A percentile compares a stretch with the other conserved stretches of the same genome.
Conservation (phyloP, 2,329 filamentous ascomycete genomes). For the Calonectria pauciramosa region DNA sequence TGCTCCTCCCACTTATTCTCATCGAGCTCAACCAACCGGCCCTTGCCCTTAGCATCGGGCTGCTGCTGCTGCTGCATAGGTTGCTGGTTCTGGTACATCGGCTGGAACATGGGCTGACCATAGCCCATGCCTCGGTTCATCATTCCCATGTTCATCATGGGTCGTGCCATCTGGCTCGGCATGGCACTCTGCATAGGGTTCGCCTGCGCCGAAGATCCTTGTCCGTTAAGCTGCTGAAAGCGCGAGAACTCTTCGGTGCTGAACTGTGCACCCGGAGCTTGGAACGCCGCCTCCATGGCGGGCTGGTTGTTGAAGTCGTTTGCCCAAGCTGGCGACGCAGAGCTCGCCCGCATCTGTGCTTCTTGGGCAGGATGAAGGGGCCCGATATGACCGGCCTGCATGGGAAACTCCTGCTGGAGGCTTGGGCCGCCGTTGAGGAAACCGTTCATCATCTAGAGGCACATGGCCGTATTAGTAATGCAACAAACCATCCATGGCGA, state of each 20-base stretch:
- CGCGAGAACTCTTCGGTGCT: conserved; percentile 87
- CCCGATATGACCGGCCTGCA: conserved; percentile 61
- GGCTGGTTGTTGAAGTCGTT: conserved; percentile 70
- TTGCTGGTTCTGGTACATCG: conserved; percentile 61
- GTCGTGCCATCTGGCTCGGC: conserved; percentile 63
- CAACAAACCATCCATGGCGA: conserved; percentile 22
- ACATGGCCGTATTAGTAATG: conserved; percentile 47
- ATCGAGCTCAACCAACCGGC: conserved; percentile 93
- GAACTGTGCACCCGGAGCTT: conserved; percentile 74
- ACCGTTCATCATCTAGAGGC: conserved; percentile 86
- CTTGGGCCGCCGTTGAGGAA: conserved; percentile 86
- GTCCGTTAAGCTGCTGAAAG: conserved; percentile 82
- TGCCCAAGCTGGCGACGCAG: conserved; percentile 68
- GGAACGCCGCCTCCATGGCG: conserved; percentile 80
- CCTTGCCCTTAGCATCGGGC: conserved; percentile 79
- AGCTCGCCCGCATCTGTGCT: conserved; percentile 66
- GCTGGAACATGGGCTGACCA: conserved; percentile 66
- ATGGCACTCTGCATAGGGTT: conserved; percentile 71
- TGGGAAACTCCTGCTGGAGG: conserved; percentile 67
- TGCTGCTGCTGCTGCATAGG: conserved; percentile 61
- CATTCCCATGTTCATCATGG: conserved; percentile 71
- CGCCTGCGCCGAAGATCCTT: conserved; percentile 64
- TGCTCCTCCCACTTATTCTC: conserved; percentile 97
- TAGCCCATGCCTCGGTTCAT: conserved; percentile 67
- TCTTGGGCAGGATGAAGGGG: conserved; percentile 64